Evolutionary conservation across 805 yeast genomes (phyloP).

Genomic region (Wickerhamiella lipophila): DNA sequence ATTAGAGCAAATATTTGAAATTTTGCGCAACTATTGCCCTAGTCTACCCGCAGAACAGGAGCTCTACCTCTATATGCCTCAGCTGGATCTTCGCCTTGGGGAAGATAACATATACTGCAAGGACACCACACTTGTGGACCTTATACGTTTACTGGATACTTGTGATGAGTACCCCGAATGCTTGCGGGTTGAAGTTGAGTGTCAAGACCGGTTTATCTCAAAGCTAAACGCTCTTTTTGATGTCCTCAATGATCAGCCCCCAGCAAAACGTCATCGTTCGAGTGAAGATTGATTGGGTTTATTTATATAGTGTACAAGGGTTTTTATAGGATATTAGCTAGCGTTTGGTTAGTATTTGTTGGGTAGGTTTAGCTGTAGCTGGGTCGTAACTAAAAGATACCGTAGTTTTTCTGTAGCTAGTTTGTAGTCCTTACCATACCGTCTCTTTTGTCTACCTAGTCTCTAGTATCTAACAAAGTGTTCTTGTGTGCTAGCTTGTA

Average conservation of each 20-base stretch:
- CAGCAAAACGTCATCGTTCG: neutral
- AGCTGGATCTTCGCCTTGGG: conserved; percentile 19
- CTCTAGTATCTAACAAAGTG: too few species aligned
- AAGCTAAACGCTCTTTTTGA: conserved; percentile 16
- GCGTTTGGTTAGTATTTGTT: too few species aligned
- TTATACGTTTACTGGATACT: conserved; percentile 19
- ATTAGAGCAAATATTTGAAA: conserved; percentile 17
- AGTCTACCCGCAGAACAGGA: conserved; percentile 15
- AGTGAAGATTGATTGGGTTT: neutral
- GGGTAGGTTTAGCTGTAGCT: too few species aligned
- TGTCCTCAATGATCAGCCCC: conserved; percentile 14
- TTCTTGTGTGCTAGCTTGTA: too few species aligned
- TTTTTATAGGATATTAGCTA: too few species aligned
- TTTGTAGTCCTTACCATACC: too few species aligned
- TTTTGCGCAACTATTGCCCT: conserved; percentile 13
- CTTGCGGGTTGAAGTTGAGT: conserved; percentile 13
- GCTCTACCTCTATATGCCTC: conserved; percentile 18
- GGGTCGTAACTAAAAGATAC: too few species aligned
- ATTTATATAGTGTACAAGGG: neutral
- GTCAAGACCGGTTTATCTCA: conserved; percentile 18
- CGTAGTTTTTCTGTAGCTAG: too few species aligned
- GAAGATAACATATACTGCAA: conserved; percentile 23
- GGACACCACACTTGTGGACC: conserved; percentile 21
- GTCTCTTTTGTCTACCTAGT: too few species aligned
- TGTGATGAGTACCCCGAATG: conserved; percentile 13